Conservation (phyloP, 2,329 filamentous ascomycete genomes). For the Hansfordia pulvinata region DNA sequence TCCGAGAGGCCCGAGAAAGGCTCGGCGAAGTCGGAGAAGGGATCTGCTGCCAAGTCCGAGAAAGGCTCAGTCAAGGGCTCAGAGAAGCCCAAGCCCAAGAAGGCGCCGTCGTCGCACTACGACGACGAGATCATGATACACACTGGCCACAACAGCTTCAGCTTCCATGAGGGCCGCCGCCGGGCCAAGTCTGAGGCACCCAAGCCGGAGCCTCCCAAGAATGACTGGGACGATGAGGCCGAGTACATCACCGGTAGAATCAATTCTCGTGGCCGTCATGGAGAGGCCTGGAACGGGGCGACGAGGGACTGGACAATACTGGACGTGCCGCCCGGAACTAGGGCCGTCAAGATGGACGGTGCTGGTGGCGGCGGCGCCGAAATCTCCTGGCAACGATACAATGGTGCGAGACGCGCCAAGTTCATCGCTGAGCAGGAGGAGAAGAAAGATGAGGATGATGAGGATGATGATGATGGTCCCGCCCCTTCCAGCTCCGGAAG, state of each 20-base stretch:
- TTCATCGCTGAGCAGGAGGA: conserved; percentile 61
- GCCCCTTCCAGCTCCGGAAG: conserved; percentile 20
- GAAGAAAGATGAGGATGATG: too few species aligned
- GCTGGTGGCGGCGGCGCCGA: conserved; percentile 62
- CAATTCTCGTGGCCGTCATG: conserved; percentile 48
- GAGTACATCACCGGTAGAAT: conserved; percentile 44
- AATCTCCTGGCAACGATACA: conserved; percentile 67
- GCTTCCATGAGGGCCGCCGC: conserved; percentile 30
- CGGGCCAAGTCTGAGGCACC: conserved; percentile 38
- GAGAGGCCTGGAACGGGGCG: conserved; percentile 61
- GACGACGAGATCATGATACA: conserved; percentile 55
- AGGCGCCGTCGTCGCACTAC: conserved; percentile 17
- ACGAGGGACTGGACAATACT: conserved; percentile 71
- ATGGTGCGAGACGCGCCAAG: conserved; percentile 59
- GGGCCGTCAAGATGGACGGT: conserved; percentile 71
- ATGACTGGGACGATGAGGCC: conserved; percentile 51
- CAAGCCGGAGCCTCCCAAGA: conserved; percentile 25
- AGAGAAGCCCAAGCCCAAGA: too few species aligned
- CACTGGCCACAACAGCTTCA: conserved; percentile 35
- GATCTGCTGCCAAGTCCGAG: too few species aligned
- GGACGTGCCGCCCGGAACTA: conserved; percentile 73
- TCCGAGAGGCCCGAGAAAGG: too few species aligned
- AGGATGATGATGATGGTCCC: too few species aligned
- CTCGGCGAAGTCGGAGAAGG: too few species aligned
- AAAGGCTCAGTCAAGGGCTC: too few species aligned